Evolutionary conservation across 768 basidiomycete species (phyloP).

Genomic region (Lanmaoa rubissima): DNA sequence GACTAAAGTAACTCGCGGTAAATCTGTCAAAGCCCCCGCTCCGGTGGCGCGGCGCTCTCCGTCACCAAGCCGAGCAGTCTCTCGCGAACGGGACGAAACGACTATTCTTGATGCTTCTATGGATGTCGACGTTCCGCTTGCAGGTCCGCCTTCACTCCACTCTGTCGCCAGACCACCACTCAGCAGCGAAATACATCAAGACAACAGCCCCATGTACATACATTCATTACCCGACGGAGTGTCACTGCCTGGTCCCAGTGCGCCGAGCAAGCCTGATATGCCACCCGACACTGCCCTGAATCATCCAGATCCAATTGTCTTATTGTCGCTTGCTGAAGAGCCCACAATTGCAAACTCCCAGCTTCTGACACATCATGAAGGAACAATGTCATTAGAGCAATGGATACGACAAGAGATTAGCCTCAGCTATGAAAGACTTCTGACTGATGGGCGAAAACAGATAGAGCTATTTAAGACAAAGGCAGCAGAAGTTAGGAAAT

Average conservation of each 20-base stretch:
- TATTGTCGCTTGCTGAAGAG: slow-evolving; percentile 11
- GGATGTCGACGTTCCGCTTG: not conserved
- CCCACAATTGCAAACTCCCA: slow-evolving; percentile 15
- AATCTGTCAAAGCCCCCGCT: slow-evolving; percentile 19
- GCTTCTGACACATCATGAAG: slow-evolving; percentile 45
- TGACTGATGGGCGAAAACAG: slow-evolving; percentile 48
- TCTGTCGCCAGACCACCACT: not conserved
- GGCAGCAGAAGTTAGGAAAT: slow-evolving; percentile 39
- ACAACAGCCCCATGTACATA: not conserved
- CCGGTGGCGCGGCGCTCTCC: slow-evolving; percentile 13
- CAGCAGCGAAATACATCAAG: not conserved
- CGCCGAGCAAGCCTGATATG: not conserved
- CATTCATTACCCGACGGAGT: not conserved
- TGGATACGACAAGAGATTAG: slow-evolving; percentile 79
- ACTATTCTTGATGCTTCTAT: not conserved
- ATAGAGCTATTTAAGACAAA: slow-evolving; percentile 48
- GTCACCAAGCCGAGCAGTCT: slow-evolving; percentile 6
- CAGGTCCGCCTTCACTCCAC: not conserved
- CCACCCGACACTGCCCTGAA: not conserved
- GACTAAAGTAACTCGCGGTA: slow-evolving; percentile 19
- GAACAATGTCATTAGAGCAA: slow-evolving; percentile 79
- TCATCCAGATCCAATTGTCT: slow-evolving; percentile 11
- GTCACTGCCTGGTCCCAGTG: not conserved
- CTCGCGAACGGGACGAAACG: not conserved
- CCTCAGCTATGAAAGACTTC: slow-evolving; percentile 59